Evolutionary conservation across 306 rosid species (phyloP).

Genomic region (Cicer arietinum): DNA sequence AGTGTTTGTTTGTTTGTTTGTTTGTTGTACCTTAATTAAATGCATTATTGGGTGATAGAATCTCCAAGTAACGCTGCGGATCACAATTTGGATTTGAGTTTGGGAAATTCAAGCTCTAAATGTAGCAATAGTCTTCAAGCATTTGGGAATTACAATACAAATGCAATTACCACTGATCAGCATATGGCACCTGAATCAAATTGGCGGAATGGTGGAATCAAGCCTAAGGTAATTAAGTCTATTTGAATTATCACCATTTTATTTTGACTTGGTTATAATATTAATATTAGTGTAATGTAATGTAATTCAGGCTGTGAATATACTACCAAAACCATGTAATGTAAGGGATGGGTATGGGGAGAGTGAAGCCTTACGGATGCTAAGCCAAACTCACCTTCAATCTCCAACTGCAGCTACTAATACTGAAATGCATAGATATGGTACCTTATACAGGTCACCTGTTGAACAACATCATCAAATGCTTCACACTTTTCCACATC

Average conservation of each 20-base stretch:
- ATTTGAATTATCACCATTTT: background rate
- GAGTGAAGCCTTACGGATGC: conserved; percentile 54
- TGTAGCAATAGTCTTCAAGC: conserved; percentile 30
- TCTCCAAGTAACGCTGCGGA: conserved; percentile 50
- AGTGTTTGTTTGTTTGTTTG: background rate
- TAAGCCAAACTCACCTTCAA: conserved; percentile 62
- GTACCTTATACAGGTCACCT: conserved; percentile 54
- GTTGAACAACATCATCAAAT: conserved; percentile 51
- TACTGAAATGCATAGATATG: conserved; percentile 62
- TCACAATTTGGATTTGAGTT: conserved; percentile 73
- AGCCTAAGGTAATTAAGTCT: conserved; percentile 41
- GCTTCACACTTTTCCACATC: conserved; percentile 54
- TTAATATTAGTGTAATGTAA: no score
- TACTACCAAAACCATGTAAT: conserved; percentile 50
- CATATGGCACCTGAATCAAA: conserved; percentile 44
- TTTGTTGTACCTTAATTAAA: background rate
- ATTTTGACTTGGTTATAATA: background rate
- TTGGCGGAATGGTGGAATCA: conserved; percentile 55
- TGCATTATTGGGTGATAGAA: conserved; percentile 46
- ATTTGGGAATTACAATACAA: conserved; percentile 42
- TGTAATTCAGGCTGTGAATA: conserved; percentile 43
- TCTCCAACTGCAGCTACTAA: conserved; percentile 58
- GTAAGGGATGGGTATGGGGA: conserved; percentile 49
- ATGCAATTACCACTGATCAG: conserved; percentile 41
- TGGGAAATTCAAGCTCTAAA: conserved; percentile 67